Percentiles rank a stretch among this genome's conserved stretches.
Conservation (phyloP, 805 yeast species). For the Hanseniaspora lachancei region DNA sequence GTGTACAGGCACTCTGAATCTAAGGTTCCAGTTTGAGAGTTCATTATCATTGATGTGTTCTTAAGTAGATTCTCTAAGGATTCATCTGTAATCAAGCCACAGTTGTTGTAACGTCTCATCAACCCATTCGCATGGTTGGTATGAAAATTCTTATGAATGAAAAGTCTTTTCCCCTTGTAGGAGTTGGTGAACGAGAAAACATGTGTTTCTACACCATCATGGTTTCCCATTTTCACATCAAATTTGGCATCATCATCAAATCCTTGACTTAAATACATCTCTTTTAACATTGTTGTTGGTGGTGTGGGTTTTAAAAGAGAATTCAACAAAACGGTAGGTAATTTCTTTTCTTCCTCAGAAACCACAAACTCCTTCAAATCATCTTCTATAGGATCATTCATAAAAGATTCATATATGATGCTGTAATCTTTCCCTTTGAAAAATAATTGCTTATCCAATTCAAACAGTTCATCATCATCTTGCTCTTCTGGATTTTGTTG, state of each 20-base stretch:
- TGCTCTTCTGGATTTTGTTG: neutral
- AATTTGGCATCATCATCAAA: constrained; percentile 17
- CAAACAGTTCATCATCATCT: neutral
- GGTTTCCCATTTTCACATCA: constrained; percentile 18
- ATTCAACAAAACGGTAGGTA: neutral
- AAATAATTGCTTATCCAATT: neutral
- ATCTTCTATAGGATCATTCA: constrained; percentile 6
- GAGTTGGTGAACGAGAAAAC: neutral
- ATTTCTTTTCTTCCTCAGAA: constrained; percentile 13
- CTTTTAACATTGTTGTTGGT: neutral
- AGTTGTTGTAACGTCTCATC: neutral
- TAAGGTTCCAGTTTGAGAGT: neutral
- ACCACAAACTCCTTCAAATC: neutral
- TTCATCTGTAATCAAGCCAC: neutral
- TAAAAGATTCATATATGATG: constrained; percentile 3
- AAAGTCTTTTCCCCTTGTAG: neutral
- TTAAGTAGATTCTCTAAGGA: neutral
- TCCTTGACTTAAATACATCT: neutral
- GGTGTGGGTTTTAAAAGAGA: neutral
- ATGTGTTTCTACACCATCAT: neutral
- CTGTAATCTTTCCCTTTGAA: neutral
- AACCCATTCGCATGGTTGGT: neutral
- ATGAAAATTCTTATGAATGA: neutral
- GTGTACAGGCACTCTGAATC: neutral
- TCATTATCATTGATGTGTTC: neutral